Evolutionary conservation across 352 stramenopile species (phyloP).

Genomic region (Phytophthora europaea): DNA sequence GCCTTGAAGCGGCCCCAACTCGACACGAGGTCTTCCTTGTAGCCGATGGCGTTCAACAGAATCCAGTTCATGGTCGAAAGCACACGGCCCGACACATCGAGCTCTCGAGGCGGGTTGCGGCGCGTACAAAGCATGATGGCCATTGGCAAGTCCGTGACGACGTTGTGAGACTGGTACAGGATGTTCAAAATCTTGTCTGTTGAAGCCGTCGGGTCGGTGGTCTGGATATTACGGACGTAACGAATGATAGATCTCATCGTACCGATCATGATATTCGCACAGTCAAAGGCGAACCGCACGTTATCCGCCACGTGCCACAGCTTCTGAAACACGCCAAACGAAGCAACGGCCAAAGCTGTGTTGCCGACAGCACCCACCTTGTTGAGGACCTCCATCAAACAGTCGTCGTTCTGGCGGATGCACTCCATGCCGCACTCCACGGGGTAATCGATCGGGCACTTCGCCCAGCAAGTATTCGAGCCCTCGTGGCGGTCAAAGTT

Average conservation of each 20-base stretch:
- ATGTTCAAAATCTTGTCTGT: constrained; percentile 60
- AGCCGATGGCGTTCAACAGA: constrained; percentile 48
- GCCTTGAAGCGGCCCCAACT: constrained; percentile 45
- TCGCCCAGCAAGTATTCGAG: constrained; percentile 4
- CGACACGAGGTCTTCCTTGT: constrained; percentile 45
- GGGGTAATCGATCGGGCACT: neutral
- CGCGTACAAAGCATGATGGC: constrained; percentile 61
- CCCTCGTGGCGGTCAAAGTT: neutral
- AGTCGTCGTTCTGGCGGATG: neutral
- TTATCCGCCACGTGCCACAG: constrained; percentile 42
- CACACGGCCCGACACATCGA: constrained; percentile 44
- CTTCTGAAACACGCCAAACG: constrained; percentile 15
- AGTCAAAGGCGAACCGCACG: constrained; percentile 49
- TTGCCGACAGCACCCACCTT: neutral
- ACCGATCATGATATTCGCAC: constrained; percentile 54
- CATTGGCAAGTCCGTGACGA: constrained; percentile 64
- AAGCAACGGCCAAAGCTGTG: constrained; percentile 15
- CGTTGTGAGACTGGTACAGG: constrained; percentile 69
- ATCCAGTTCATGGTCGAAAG: constrained; percentile 49
- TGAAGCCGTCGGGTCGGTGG: constrained; percentile 49
- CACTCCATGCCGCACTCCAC: neutral
- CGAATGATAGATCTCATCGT: constrained; percentile 38
- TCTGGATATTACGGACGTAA: constrained; percentile 45
- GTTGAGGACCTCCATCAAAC: neutral
- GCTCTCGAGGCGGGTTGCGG: constrained; percentile 19